phyloP scores from a whole-genome alignment of 352 stramenopile genomes.

The Globisporangium okanoganense region DNA sequence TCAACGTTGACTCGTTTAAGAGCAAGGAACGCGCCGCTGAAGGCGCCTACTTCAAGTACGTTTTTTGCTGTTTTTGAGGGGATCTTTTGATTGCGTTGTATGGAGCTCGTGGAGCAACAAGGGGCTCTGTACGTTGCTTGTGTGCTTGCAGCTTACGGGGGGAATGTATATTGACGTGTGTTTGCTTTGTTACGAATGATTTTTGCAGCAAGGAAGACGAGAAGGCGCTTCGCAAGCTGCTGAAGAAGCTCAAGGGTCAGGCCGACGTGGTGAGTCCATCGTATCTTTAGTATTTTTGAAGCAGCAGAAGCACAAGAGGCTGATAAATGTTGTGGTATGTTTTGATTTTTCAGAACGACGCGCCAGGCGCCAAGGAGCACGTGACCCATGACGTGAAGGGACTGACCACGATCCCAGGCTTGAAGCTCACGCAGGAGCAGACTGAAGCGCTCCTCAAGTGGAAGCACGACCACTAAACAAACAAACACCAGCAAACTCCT shows the following conservation, averaged over 20 bases:
- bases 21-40: slow-evolving; percentile 82
- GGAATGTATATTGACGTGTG: neutral
- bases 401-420: slow-evolving; percentile 57
- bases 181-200: neutral
- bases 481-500: neutral
- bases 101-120: too few species aligned
- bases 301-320: neutral
- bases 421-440: slow-evolving; percentile 65
- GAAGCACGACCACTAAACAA: slow-evolving; percentile 83
- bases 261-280: slow-evolving; percentile 39
- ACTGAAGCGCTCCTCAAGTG: slow-evolving; percentile 82
- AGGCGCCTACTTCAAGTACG: slow-evolving; percentile 84
- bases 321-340: neutral
- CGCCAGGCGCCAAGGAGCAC: slow-evolving; percentile 61
- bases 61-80: neutral
- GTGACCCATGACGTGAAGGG: slow-evolving; percentile 74
- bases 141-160: too few species aligned
- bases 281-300: neutral
- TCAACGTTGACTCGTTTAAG: slow-evolving; percentile 35
- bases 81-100: too few species aligned
- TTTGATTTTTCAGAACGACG: slow-evolving; percentile 30
- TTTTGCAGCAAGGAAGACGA: slow-evolving; percentile 80
- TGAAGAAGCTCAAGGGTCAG: slow-evolving; percentile 87
- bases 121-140: too few species aligned
- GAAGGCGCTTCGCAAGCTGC: slow-evolving; percentile 79